These are phyloP conservation scores for Cyamopsis tetragonoloba DNA, from an alignment of 306 rosid species.

Conservation along the genomic window DNA sequence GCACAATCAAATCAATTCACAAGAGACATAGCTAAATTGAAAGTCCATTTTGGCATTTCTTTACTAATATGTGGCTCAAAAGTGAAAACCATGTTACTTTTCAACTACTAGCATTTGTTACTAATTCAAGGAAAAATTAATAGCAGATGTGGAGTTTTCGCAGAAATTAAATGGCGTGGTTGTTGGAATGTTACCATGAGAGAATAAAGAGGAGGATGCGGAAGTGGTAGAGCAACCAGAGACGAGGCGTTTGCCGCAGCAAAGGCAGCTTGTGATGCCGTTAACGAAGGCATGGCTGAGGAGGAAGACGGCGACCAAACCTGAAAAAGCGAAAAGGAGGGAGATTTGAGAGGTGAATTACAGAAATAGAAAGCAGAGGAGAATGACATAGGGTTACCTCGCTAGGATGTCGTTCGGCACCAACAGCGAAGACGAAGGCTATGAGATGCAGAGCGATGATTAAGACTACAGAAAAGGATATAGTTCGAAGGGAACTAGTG, in stretches of 20 bases:
- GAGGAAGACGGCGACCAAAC: conserved; percentile 54
- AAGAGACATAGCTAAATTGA: neutral
- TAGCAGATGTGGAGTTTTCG: too few relatives aligned
- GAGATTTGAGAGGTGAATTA: neutral
- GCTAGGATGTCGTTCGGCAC: conserved; percentile 92
- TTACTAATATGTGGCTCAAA: neutral
- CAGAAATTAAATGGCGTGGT: too few relatives aligned
- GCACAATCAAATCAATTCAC: neutral
- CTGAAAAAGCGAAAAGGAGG: conserved; percentile 29
- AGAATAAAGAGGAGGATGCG: conserved; percentile 68
- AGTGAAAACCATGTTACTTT: too few relatives aligned
- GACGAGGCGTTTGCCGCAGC: conserved; percentile 85
- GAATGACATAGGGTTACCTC: conserved; percentile 30
- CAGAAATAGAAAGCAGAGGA: neutral
- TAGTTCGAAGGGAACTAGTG: too few relatives aligned
- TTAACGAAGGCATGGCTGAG: conserved; percentile 64
- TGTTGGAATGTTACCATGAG: conserved; percentile 49
- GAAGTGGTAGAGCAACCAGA: conserved; percentile 57
- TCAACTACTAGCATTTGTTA: too few relatives aligned
- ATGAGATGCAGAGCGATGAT: conserved; percentile 70
- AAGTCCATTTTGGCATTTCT: neutral
- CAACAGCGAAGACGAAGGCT: conserved; percentile 82
- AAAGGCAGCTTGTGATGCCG: conserved; percentile 82
- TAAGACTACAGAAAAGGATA: too few relatives aligned
- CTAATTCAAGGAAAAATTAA: too few relatives aligned